Evolutionary conservation across 495 filamentous ascomycete species (phyloP).

Genomic region (Parathielavia appendiculata): DNA sequence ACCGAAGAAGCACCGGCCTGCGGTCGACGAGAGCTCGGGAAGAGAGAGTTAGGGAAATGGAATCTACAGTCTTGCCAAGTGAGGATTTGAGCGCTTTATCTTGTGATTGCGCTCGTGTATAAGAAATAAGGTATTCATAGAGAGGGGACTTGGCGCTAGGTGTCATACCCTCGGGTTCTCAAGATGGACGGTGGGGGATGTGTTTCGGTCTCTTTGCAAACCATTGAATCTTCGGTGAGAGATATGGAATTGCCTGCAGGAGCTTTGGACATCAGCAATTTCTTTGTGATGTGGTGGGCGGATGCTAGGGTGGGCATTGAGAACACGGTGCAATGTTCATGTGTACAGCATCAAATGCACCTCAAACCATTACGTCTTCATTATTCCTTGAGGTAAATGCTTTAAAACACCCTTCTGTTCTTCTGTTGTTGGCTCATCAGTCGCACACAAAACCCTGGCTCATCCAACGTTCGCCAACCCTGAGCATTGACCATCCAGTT

Average conservation of each 20-base stretch:
- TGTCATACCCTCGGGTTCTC: not conserved
- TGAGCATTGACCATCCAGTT: slow-evolving; percentile 12
- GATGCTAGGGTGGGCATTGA: too few species aligned
- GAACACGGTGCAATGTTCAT: too few species aligned
- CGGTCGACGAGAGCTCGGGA: slow-evolving; percentile 1
- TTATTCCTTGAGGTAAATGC: too few species aligned
- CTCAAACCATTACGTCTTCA: too few species aligned
- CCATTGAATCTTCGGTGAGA: too few species aligned
- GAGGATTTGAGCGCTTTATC: not conserved
- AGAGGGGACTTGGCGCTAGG: not conserved
- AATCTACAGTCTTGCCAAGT: not conserved
- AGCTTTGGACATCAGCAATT: too few species aligned
- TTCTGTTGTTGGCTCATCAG: too few species aligned
- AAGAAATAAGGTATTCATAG: slow-evolving; percentile 1
- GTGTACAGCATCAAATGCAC: too few species aligned
- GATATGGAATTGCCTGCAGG: too few species aligned
- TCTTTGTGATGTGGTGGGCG: too few species aligned
- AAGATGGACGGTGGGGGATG: too few species aligned
- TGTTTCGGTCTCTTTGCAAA: not conserved
- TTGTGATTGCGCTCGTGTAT: not conserved
- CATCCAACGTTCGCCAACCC: slow-evolving; percentile 1
- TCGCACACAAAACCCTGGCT: slow-evolving; percentile 4
- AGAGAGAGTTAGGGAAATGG: not conserved
- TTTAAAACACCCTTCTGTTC: too few species aligned
- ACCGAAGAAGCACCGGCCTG: slow-evolving; percentile 52